These are phyloP conservation scores for Geosmithia flava DNA, from an alignment of 2,329 filamentous ascomycete species.

Conservation along the genomic window DNA sequence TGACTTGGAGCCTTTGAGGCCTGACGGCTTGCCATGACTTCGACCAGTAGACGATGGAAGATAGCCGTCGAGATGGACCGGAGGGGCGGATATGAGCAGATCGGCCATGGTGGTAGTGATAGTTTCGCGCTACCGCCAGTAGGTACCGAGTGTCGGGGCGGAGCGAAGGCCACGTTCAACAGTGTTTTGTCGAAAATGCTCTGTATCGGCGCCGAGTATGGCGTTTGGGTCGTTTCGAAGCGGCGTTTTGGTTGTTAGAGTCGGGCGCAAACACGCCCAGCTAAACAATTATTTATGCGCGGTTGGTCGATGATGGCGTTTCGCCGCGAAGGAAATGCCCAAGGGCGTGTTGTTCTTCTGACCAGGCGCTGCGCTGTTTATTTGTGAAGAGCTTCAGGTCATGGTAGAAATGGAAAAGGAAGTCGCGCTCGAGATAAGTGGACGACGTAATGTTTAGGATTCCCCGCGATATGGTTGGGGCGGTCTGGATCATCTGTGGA, in stretches of 20 bases:
- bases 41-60: background rate
- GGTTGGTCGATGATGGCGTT: background rate
- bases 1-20: slow-evolving; percentile 1
- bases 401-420: too few relatives aligned
- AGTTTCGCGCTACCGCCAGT: background rate
- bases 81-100: slow-evolving; percentile 3
- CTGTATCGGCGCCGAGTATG: background rate
- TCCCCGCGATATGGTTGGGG: background rate
- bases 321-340: background rate
- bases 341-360: background rate
- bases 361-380: too few relatives aligned
- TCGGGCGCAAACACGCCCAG: background rate
- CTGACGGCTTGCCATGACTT: background rate
- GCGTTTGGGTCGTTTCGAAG: background rate
- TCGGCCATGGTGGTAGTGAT: slow-evolving; percentile 3
- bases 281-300: background rate
- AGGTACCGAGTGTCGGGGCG: background rate
- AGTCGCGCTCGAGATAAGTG: background rate
- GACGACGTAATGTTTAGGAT: background rate
- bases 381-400: too few relatives aligned
- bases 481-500: background rate
- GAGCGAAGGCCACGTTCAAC: background rate
- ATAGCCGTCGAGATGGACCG: background rate
- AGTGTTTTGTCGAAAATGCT: background rate
- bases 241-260: background rate